phyloP scores from a whole-genome alignment of 352 stramenopile genomes.

The Hyphochytrium catenoides region DNA sequence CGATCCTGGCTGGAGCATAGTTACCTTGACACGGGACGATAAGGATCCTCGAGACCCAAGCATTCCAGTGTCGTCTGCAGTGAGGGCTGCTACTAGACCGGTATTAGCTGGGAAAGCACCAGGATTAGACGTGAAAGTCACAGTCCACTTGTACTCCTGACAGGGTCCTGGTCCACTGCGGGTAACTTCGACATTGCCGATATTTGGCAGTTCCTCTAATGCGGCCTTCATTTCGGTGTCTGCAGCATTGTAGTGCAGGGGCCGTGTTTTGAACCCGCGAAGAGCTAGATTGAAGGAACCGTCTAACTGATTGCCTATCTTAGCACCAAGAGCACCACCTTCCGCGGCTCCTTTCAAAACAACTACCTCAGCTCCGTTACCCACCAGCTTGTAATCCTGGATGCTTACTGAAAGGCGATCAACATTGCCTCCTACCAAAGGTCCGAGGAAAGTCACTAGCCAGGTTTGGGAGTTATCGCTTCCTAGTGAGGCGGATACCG shows the following conservation, averaged over 20 bases:
- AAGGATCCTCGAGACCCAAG: no score
- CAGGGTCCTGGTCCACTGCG: conserved; percentile 52
- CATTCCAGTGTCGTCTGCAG: conserved; percentile 18
- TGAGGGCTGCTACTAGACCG: conserved; percentile 18
- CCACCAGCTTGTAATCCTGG: no score
- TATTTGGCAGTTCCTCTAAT: conserved; percentile 74
- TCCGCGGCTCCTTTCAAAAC: no score
- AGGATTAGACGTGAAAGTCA: conserved; percentile 78
- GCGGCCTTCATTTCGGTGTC: conserved; percentile 67
- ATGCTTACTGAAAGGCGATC: no score
- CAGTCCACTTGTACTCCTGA: conserved; percentile 71
- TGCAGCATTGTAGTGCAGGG: conserved; percentile 73
- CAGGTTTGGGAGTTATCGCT: no score
- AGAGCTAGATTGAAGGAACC: conserved; percentile 67
- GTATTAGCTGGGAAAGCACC: conserved; percentile 65
- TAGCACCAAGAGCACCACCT: no score
- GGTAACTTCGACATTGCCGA: conserved; percentile 64
- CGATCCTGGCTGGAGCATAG: no score
- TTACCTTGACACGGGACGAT: no score
- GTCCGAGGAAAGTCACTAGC: no score
- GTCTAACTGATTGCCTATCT: conserved; percentile 63
- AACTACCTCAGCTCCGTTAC: no score
- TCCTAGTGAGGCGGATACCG: no score
- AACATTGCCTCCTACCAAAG: no score
- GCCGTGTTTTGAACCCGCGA: conserved; percentile 52